Base-by-base conservation (phyloP, 73 alveolate genomes). In the Effrenium voratum region DNA sequence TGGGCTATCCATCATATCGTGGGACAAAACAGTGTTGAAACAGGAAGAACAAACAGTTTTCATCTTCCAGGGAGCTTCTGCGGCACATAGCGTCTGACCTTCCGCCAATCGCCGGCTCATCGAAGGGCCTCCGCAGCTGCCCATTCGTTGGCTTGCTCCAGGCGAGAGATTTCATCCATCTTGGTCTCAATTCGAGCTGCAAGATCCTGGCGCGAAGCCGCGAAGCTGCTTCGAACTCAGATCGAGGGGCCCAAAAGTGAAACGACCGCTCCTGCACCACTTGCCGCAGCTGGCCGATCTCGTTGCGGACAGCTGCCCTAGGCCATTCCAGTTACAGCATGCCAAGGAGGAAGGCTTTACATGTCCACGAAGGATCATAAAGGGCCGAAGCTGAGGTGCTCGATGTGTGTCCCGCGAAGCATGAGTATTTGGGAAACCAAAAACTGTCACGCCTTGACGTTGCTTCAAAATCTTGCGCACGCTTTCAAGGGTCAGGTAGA, bases 281-380 rank as follows among this genome's bases (percentile, higher is more conserved):
- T 57, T 90, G 97, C 87, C 68, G 97, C 34, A 90, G 87, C 75
- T 90, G 97, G n/a, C 97, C 97, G 24, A 90, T 90, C 43, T 90
- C 97, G 55, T 70, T 90, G 73, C 97, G 70, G 55, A 90, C 76
- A 28, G 97, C 87, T 41, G 50, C 38, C 97, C 97, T 90, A 73
- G 68, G 46, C 19, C 40, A n/a, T 10, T n/a, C n/a, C n/a, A n/a
- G n/a, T n/a, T n/a, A n/a, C n/a, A n/a, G n/a, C n/a, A n/a, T n/a
- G n/a, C n/a, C n/a, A n/a, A n/a, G n/a, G n/a, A n/a, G n/a, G n/a
- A n/a, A n/a, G n/a, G n/a, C n/a, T n/a, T n/a, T n/a, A n/a, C n/a
- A n/a, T n/a, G n/a, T n/a, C n/a, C n/a, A n/a, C n/a, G n/a, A n/a
- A n/a, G n/a, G n/a, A n/a, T n/a, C n/a, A n/a, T n/a, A n/a, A n/a